Evolutionary conservation across 306 rosid genomes (phyloP).

Genomic region (Vigna angularis): DNA sequence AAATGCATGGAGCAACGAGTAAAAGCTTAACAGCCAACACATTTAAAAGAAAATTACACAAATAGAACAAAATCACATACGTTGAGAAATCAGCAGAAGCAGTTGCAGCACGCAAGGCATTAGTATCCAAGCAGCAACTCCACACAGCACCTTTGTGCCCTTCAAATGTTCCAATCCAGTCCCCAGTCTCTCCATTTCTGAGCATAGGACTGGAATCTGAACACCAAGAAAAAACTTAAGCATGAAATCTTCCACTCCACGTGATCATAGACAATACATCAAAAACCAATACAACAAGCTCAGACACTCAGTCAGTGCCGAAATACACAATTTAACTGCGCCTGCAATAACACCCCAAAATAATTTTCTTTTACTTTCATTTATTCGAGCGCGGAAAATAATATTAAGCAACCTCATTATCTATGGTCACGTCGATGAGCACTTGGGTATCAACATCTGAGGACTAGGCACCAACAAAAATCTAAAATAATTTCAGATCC

Average conservation of each 20-base stretch:
- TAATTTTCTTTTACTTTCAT: background rate
- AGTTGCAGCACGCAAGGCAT: constrained; percentile 94
- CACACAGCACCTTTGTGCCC: constrained; percentile 99
- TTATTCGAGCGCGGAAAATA: background rate
- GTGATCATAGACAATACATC: background rate
- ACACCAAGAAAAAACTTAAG: constrained; percentile 22
- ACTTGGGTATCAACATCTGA: background rate
- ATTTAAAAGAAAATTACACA: background rate
- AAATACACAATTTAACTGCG: background rate
- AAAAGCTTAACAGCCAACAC: background rate
- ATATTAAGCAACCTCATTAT: background rate
- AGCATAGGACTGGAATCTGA: constrained; percentile 97
- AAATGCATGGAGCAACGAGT: background rate
- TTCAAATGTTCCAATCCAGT: constrained; percentile 98
- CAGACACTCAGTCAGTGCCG: background rate
- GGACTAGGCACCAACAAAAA: background rate
- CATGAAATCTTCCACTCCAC: background rate
- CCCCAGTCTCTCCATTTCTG: constrained; percentile 98
- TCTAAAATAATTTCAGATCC: constrained; percentile 17
- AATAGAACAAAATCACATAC: constrained; percentile 54
- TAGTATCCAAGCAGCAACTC: constrained; percentile 98
- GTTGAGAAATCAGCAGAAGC: constrained; percentile 97
- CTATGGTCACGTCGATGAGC: background rate
- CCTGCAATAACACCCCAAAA: background rate
- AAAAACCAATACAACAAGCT: constrained; percentile 9